Evolutionary conservation across 2,329 filamentous ascomycete genomes (phyloP), one percentile per base, ranked within the genome.

Genomic region (Penicillium sp.): DNA sequence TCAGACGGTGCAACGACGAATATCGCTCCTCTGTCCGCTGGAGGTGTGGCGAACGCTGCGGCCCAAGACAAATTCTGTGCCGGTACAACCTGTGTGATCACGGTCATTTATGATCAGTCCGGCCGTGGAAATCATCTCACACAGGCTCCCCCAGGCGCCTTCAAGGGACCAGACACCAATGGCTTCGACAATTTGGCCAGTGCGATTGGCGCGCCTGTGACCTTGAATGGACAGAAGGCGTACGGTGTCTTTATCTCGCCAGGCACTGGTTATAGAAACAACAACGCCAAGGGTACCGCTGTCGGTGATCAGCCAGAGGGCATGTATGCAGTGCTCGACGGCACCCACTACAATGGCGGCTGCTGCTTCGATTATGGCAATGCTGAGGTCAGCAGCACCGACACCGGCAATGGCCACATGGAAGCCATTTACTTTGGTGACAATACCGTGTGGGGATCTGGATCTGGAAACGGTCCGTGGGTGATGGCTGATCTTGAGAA

Each of bases 401-500:
- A 81, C 49, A 76, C 80, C 0, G 83, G 82, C 3, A 76, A 78
- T 45, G 82, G 79, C 12, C 81, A 84, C 58, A 86, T 86, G 82
- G 83, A 86, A 60, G 79, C 82, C 46, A 79, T 85, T 49, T 85
- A 85, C 73, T 85, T 74, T 56, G 82, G 83, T 1, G 67, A 70
- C 61, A 76, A 59, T 62, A 80, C 71, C 0, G 49, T 50, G 54
- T 83, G 79, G 78, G 82, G 82, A 13, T 65, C 63, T 6, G 82
- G 83, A 7, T 47, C 77, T 4, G 82, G 81, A 39, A 73, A 56
- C 38, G 82, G 83, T 0, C 83, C 83, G 0, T 85, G 82, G 83
- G 62, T 85, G 55, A 84, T 85, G 81, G 82, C 81, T 0, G 83
- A 86, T 64, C 74, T 86, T 0, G 83, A 86, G 61, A 84, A 85